Evolutionary conservation across 2,329 filamentous ascomycete species (phyloP), one percentile per base, ranked within the genome.

Genomic region (Scopulariopsis brevicaulis): DNA sequence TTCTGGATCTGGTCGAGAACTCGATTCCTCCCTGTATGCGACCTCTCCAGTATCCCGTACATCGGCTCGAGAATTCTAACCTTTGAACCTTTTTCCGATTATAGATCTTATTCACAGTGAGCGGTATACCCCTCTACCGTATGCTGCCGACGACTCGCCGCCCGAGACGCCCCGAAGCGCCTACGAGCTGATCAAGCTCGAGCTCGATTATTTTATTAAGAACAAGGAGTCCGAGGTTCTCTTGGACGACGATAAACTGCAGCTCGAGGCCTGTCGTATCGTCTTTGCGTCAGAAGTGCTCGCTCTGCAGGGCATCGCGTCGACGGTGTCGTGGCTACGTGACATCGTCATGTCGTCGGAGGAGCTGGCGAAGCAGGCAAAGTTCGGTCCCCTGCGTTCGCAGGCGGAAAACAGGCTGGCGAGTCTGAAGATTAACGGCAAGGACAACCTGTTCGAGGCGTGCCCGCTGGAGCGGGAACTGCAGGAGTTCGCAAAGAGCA

Each of bases 51-150:
- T 69, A 66, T 68, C 66, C 67, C 60, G 60, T 70, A 70, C 69
- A 72, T 60, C 65, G 68, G 65, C 63, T 73, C 59, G 63, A 65
- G 63, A 63, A 65, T 48, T 71, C 72, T 77, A 71, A 77, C 69
- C 67, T 69, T 22, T 24, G 46, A 50, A 11, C 8, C 65, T 71
- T 22, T 60, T 56, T 60, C 59, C 53, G 56, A 50, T 35, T 32
- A 66, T 67, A 84, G 81, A 85, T 73, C 74, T 85, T 58, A 85
- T 85, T 73, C 80, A 85, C 67, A 73, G 83, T 69, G 82, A 85
- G 66, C 75, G 82, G 66, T 79, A 78, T 46, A 78, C 76, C 15
- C 78, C 81, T 11, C 67, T 79, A 52, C 82, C 82, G 25, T 84
- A 73, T 65, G 70, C 73, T 64, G 79, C 79, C 43, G 74, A 72